Conservation (phyloP, 2,329 filamentous ascomycete genomes). For the Neoascochyta sp. region DNA sequence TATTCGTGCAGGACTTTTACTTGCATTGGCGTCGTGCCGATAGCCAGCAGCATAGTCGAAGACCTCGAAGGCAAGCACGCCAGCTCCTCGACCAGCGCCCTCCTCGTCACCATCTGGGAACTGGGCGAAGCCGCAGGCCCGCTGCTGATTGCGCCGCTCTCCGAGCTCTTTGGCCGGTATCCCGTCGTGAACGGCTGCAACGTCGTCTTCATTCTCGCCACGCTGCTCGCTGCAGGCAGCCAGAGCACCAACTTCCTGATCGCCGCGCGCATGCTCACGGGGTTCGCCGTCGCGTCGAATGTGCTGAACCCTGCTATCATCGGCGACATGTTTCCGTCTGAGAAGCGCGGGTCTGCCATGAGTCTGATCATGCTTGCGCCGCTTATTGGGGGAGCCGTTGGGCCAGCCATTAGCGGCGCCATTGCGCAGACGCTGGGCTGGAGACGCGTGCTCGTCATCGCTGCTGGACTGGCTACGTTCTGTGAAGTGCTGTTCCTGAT, state of each 20-base stretch:
- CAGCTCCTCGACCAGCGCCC: constrained; percentile 23
- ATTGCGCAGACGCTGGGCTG: constrained; percentile 56
- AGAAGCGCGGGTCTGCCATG: constrained; percentile 58
- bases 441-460: constrained; percentile 53
- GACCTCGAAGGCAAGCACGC: constrained; percentile 27
- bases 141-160: constrained; percentile 34
- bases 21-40: constrained; percentile 37
- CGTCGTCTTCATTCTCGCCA: constrained; percentile 45
- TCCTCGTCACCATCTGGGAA: constrained; percentile 38
- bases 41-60: constrained; percentile 29
- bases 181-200: constrained; percentile 39
- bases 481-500: constrained; percentile 53
- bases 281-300: constrained; percentile 46
- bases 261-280: constrained; percentile 44
- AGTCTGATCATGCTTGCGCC: constrained; percentile 56
- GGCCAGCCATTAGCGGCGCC: constrained; percentile 54
- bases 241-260: constrained; percentile 41
- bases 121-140: constrained; percentile 36
- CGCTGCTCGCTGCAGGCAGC: constrained; percentile 39
- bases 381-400: constrained; percentile 55
- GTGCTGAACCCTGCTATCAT: constrained; percentile 62
- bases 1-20: constrained; percentile 41
- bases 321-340: constrained; percentile 59
- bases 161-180: constrained; percentile 32
- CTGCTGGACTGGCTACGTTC: constrained; percentile 45